Evolutionary conservation across 768 basidiomycete genomes (phyloP).

Genomic region (Pulveroboletus sp.): DNA sequence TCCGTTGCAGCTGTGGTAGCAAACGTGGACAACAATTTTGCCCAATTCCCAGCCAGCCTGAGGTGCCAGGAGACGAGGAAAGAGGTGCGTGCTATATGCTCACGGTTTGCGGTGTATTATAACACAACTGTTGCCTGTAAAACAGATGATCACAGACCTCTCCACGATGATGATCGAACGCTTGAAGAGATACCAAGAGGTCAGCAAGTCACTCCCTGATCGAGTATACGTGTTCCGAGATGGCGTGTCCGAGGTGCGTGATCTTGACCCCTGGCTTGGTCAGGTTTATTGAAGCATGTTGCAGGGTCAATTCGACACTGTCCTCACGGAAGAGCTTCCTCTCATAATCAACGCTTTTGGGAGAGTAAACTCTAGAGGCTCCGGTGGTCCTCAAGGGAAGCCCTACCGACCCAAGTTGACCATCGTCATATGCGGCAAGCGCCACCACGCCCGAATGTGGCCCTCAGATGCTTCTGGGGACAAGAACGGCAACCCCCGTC

Average conservation of each 20-base stretch:
- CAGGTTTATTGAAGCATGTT: not conserved
- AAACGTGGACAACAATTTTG: slow-evolving; percentile 62
- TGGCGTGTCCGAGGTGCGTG: slow-evolving; percentile 71
- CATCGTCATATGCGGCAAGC: slow-evolving; percentile 80
- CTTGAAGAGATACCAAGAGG: slow-evolving; percentile 49
- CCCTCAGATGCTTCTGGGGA: slow-evolving; percentile 49
- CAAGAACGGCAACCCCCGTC: slow-evolving; percentile 68
- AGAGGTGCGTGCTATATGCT: slow-evolving; percentile 17
- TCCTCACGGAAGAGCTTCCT: slow-evolving; percentile 56
- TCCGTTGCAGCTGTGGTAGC: slow-evolving; percentile 84
- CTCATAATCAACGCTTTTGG: slow-evolving; percentile 59
- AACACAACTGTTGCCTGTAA: not conserved
- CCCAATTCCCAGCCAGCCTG: slow-evolving; percentile 74
- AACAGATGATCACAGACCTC: slow-evolving; percentile 69
- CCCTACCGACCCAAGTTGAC: slow-evolving; percentile 60
- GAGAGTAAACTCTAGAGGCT: slow-evolving; percentile 37
- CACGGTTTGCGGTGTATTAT: not conserved
- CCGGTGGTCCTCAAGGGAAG: slow-evolving; percentile 30
- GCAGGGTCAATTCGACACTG: slow-evolving; percentile 69
- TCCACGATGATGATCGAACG: slow-evolving; percentile 67
- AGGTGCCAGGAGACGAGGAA: slow-evolving; percentile 48
- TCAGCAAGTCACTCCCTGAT: slow-evolving; percentile 55
- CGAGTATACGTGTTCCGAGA: slow-evolving; percentile 73
- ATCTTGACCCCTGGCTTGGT: not conserved
- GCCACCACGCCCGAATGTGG: slow-evolving; percentile 54